A percentile compares a stretch with the other conserved stretches of the same genome.
Conservation (phyloP, 2,329 filamentous ascomycete species). For the Nemania abortiva region DNA sequence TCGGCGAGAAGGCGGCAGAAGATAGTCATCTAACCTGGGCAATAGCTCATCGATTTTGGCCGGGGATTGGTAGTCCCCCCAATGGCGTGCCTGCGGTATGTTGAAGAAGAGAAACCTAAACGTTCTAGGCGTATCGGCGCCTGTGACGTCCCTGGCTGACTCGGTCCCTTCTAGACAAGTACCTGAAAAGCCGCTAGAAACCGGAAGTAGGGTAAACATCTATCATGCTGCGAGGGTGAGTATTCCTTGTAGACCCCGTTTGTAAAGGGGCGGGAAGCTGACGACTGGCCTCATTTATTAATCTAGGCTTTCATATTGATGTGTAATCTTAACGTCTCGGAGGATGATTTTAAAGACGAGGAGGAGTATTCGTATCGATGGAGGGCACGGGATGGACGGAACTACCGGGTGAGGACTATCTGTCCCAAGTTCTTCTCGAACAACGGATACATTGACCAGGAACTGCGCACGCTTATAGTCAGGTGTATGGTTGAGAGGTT, state of each 20-base stretch:
- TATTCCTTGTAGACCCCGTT: neutral
- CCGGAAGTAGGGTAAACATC: conserved; percentile 3
- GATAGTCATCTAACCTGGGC: neutral
- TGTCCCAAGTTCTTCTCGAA: no score
- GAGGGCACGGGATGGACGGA: neutral
- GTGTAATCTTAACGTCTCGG: neutral
- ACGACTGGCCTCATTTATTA: neutral
- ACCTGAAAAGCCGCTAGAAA: neutral
- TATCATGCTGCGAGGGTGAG: neutral
- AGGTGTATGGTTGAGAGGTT: neutral
- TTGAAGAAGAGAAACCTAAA: neutral
- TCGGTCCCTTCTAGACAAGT: neutral
- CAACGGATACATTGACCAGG: neutral
- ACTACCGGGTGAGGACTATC: neutral
- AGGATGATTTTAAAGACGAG: neutral
- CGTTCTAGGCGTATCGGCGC: neutral
- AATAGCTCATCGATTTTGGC: conserved; percentile 32
- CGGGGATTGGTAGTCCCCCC: neutral
- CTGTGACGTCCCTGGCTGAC: neutral
- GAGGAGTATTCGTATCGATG: neutral
- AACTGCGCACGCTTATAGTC: conserved; percentile 16
- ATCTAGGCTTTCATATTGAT: neutral
- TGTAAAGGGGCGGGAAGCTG: neutral
- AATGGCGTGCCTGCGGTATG: neutral
- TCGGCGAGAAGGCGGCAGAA: neutral